Conservation (phyloP, 768 basidiomycete genomes). For the Mycena galericulata region DNA sequence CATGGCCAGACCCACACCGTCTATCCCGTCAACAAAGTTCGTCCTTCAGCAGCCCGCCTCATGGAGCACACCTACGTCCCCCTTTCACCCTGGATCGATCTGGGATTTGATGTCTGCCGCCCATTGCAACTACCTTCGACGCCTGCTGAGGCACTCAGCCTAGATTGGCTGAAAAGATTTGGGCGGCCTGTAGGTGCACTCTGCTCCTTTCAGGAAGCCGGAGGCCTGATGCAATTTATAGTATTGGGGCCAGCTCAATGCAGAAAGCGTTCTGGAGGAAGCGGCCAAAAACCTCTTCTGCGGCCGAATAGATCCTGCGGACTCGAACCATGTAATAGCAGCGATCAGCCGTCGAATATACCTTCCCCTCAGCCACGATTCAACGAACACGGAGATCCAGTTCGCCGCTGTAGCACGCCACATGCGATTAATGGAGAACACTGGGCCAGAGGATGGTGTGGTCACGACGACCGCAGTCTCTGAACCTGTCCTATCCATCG, state of each 20-base stretch:
- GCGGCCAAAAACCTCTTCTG: conserved; percentile 2
- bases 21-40: neutral
- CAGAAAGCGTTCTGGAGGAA: neutral
- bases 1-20: neutral
- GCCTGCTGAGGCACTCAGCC: neutral
- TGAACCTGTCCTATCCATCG: conserved; percentile 9
- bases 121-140: neutral
- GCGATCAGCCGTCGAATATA: conserved; percentile 8
- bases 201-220: neutral
- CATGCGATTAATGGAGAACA: neutral
- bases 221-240: conserved; percentile 1
- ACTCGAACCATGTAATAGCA: conserved; percentile 1
- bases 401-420: conserved; percentile 2
- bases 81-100: conserved; percentile 3
- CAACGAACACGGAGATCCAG: neutral
- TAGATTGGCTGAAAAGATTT: neutral
- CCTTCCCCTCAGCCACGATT: neutral
- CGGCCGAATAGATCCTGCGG: neutral
- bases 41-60: neutral
- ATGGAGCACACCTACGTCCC: neutral
- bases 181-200: conserved; percentile 2
- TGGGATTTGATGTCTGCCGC: neutral
- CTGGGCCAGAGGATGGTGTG: conserved; percentile 2
- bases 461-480: conserved; percentile 11
- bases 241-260: neutral